phyloP scores from a whole-genome alignment of 768 basidiomycete genomes.

The Calocybe gangraenosa region DNA sequence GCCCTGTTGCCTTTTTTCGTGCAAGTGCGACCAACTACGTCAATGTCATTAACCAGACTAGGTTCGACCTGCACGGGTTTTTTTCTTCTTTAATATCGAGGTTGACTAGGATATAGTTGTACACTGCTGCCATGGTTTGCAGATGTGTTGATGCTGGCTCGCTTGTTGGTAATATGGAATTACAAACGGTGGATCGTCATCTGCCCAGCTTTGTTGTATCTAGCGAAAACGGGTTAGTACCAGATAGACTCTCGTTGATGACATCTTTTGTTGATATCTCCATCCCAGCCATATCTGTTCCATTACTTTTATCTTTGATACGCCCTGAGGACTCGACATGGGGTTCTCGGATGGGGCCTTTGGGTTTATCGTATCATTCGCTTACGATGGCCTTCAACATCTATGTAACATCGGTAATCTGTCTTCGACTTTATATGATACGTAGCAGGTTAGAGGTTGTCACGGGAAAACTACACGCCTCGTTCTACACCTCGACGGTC shows the following conservation, averaged over 20 bases:
- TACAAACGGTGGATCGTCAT: constrained; percentile 24
- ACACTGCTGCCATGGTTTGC: constrained; percentile 30
- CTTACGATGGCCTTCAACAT: constrained; percentile 29
- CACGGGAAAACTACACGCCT: constrained; percentile 30
- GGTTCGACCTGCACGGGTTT: constrained; percentile 19
- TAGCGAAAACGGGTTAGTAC: constrained; percentile 28
- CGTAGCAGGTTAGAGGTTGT: constrained; percentile 29
- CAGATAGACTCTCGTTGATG: background rate
- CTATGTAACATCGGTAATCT: constrained; percentile 24
- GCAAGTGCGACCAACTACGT: constrained; percentile 18
- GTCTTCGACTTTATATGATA: constrained; percentile 27
- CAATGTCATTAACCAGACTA: constrained; percentile 27
- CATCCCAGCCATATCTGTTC: constrained; percentile 28
- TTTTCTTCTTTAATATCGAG: background rate
- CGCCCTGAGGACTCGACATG: constrained; percentile 13
- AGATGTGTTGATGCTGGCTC: constrained; percentile 33
- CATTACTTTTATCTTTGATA: constrained; percentile 25
- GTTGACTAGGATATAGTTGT: constrained; percentile 16
- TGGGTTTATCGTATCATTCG: constrained; percentile 23
- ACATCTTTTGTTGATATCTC: background rate
- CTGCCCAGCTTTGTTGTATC: constrained; percentile 25
- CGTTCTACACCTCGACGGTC: constrained; percentile 30
- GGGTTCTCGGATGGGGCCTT: constrained; percentile 11
- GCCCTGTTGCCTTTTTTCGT: constrained; percentile 15
- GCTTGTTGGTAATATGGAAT: constrained; percentile 31